Evolutionary conservation across 331 rosid species (phyloP), one percentile per base, ranked within the genome.

Genomic region (Malus hybrid): DNA sequence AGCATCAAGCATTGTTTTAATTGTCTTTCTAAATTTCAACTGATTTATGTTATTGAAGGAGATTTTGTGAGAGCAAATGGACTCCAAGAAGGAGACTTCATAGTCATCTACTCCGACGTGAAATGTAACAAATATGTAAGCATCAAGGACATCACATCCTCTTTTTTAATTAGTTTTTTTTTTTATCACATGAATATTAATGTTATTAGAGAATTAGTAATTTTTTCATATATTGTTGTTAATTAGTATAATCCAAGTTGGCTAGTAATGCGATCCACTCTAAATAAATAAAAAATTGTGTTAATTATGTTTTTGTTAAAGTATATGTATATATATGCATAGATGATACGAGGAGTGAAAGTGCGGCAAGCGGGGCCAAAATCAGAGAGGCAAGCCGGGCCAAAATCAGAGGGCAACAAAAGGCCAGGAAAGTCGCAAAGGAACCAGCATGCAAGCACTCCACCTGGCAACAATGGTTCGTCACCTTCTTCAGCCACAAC

Each of bases 301-400:
- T 58, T 22, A 58, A 61, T 29, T 33, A 0, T 60, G 5, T 36
- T 36, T n/a, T 14, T 79, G 14, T 66, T 8, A 19, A 2, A 62
- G 3, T 24, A 34, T 46, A 42, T 34, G 33, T 22, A 24, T 20
- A 28, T 50, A 60, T 65, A 34, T 6, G 1, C 50, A 61, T 61
- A 94, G 99, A 84, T 94, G 99, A 94, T 94, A 66, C 87, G 97
- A 88, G 99, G 99, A 85, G 99, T 94, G 78, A 92, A 92, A 71
- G 99, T 92, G 58, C 81, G 97, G 82, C 92, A 90, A 81, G 87
- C 70, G 18, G 96, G 95, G 57, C 61, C 75, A 32, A 94, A 90
- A 73, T 60, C 91, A 55, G 99, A 91, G 82, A 36, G 97, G 82
- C 92, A 90, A 78, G 87, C 71, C 19, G 96, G 95, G 57, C 61